Evolutionary conservation across 2,329 filamentous ascomycete species (phyloP), one percentile per base, ranked within the genome.

Genomic region (Apiospora rasikravindrae): DNA sequence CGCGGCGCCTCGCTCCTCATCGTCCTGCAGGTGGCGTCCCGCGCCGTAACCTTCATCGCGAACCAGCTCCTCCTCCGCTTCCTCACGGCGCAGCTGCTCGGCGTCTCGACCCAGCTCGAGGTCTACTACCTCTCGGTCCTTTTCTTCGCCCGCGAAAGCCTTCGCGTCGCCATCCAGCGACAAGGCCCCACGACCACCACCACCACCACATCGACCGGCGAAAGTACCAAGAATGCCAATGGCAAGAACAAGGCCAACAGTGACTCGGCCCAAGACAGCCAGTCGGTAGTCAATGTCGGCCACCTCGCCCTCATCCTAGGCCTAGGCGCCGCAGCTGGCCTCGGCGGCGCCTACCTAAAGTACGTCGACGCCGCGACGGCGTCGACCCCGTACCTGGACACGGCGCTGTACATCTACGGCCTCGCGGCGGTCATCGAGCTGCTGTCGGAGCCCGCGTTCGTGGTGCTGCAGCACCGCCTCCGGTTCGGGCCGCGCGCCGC

Each of bases 91-190:
- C 89, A 92, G 72, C 87, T 97, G 0, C 88, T 99, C 0, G 96
- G 96, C 7, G 87, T 97, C 6, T 93, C 95, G 1, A 92, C 95
- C 0, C 96, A 98, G 81, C 88, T 99, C 3, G 96, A 99, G 78
- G 90, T 98, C 0, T 98, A 95, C 81, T 95, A 96, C 73, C 92
- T 97, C 64, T 94, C 95, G 0, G 92, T 97, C n/a, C 88, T 99
- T 0, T 98, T 97, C 82, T 98, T 99, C 79, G 93, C 96, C 0
- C 89, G 96, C 51, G 96, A 99, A 83, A 96, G 93, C 78, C 85
- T 98, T 68, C 92, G 96, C 22, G 92, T 98, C n/a, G 95, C 96
- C 37, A 90, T 98, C 47, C 96, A 98, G 83, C 89, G 96, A 69
- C 93, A 95, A 76, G 84, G 85, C 69, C 74, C 74, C 75, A 80